Percentiles rank a stretch among this genome's conserved stretches.
Evolutionary conservation across 192 early-diverging fungal genomes (phyloP).

Genomic region (Entomortierella parvispora): DNA sequence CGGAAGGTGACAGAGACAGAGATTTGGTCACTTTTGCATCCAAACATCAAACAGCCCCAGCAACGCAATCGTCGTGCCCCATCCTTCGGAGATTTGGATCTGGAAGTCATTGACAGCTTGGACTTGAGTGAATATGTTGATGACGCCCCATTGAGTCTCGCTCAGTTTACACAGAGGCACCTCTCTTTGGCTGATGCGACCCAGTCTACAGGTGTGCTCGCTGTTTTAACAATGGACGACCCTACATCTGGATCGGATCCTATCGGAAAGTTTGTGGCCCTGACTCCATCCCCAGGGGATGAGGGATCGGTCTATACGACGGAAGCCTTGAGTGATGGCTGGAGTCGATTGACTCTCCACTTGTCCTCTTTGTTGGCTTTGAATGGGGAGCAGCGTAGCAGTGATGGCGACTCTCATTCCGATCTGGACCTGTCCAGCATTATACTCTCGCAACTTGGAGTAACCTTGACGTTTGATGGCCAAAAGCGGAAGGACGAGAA

Average conservation of each 20-base stretch:
- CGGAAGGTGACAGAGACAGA: constrained; percentile 5
- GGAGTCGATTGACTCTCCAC: constrained; percentile 28
- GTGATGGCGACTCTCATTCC: background rate
- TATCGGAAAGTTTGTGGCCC: background rate
- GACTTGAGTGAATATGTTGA: too few species aligned
- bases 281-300: background rate
- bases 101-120: too few species aligned
- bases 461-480: constrained; percentile 19
- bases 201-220: too few species aligned
- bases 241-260: background rate
- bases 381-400: background rate
- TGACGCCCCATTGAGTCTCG: too few species aligned
- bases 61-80: background rate
- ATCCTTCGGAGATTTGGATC: too few species aligned
- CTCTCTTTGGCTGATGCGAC: too few species aligned
- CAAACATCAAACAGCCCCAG: constrained; percentile 10
- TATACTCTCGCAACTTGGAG: constrained; percentile 26
- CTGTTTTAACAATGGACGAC: background rate
- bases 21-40: constrained; percentile 2
- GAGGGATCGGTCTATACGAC: constrained; percentile 2
- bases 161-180: too few species aligned
- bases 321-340: constrained; percentile 15
- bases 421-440: constrained; percentile 1
- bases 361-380: constrained; percentile 19
- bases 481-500: background rate